Base-by-base conservation (phyloP, 208 protist genomes). In the Paratrypanosoma confusum region DNA sequence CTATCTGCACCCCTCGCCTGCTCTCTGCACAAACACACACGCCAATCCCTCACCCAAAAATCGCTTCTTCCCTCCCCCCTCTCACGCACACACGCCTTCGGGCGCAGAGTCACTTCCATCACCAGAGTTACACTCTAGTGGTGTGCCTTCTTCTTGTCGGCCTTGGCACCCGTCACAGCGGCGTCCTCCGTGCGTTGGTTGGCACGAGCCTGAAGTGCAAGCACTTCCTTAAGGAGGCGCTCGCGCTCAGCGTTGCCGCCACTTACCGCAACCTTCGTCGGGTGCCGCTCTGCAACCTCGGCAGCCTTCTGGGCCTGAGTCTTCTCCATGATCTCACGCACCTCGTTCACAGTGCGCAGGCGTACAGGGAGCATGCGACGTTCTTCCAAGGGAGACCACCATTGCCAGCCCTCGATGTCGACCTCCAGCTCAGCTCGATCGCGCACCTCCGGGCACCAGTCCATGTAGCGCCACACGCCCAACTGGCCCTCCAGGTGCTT, bases 371-470 rank as follows among this genome's bases (percentile, higher is more conserved):
- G 61, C 20, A 91, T 66, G 46, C 86, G 82, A 33, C 83, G 75
- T 62, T 89, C 79, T 59, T 90, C 82, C 37, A 79, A 55, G 3
- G 73, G 70, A 29, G 78, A 86, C 81, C 81, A 90, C 80, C 81
- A 90, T 57, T 91, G 80, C 70, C 70, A 86, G 34, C 82, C 80
- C 24, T 59, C 77, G 23, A 88, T 53, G 44, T 95, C 86, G 21
- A 81, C 71, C 56, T 92, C 79, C 38, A 95, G 63, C 63, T 95
- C 86, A 18, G 86, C 81, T 32, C 80, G 76, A 49, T 95, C 86
- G 53, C 86, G 79, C 17, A 91, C 81, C 56, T 95, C 86, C 20
- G 86, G 86, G 65, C 81, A 90, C 86, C 86, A 95, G 68, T 95
- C 86, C 68, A 91, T 81, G 72, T 91, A 95, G 39, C 86, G 78